Evolutionary conservation across 208 protist genomes (phyloP), one percentile per base, ranked within the genome.

Genomic region (Trypanosoma cruzi): DNA sequence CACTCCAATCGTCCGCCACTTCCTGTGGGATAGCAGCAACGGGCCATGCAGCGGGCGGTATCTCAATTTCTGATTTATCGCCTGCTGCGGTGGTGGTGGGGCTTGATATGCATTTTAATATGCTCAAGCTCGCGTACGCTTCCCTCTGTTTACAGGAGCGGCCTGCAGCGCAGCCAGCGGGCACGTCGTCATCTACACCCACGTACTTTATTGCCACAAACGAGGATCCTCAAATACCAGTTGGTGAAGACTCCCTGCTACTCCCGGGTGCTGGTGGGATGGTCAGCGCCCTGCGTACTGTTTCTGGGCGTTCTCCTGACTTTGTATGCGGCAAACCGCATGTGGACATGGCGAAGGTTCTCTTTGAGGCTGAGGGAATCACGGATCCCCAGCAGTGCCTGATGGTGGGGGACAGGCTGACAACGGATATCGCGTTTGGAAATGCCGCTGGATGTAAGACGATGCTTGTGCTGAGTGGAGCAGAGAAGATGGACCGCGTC

Each of bases 361-460:
- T 93, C 22, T 89, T 90, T 53, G 74, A 62, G 58, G 67, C 67
- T 0, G 85, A 90, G 63, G 64, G 73, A 14, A 85, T 90, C 55
- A 77, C 34, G 1, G 50, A 89, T 44, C 75, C 80, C 20, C 49
- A 50, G 34, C 58, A 66, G 64, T 93, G 88, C 75, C 64, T 93
- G 53, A 93, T 93, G 88, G 66, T 93, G 13, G 88, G 88, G 1
- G 88, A 93, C 54, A 85, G 88, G 11, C 76, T 93, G 10, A 86
- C 76, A n/a, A 93, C 88, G 13, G 88, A 93, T 59, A 76, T 93
- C 24, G 82, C 78, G 13, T 93, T 93, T 84, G 88, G 88, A 22
- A 90, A 90, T 62, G 76, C 48, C 0, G 83, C 84, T 4, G 66
- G 73, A 0, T 89, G 81, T 55, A 64, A 79, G 48, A 88, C 79